phyloP scores from a whole-genome alignment of 345 rosid genomes.

The Arabidopsis arenosa region DNA sequence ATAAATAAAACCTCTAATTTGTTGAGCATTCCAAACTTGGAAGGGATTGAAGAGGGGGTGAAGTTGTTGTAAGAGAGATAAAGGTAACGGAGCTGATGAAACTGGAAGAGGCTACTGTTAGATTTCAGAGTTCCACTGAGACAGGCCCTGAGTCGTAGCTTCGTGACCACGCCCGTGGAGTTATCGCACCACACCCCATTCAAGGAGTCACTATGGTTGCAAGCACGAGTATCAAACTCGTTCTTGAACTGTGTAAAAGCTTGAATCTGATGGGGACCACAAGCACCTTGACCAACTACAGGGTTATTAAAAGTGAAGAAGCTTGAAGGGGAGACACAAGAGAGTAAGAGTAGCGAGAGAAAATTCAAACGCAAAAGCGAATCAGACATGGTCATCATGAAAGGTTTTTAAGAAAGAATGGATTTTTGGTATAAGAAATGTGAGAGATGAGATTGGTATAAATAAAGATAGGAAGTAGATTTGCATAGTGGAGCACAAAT shows the following conservation, averaged over 20 bases:
- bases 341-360: not conserved
- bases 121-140: not conserved
- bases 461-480: not conserved
- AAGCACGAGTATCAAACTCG: conserved; percentile 16
- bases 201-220: not conserved
- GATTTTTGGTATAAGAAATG: not conserved
- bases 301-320: not conserved
- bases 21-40: not conserved
- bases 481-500: not conserved
- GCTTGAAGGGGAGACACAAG: conserved; percentile 1
- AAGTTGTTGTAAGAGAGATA: not conserved
- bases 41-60: not conserved
- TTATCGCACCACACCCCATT: conserved; percentile 13
- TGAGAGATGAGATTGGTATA: not conserved
- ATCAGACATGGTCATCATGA: not conserved
- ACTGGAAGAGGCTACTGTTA: not conserved
- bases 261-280: conserved; percentile 2
- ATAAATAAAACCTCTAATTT: not conserved
- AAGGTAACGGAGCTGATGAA: not conserved
- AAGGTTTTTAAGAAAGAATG: not conserved
- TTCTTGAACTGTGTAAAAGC: conserved; percentile 11
- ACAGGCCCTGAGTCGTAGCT: not conserved
- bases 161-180: not conserved
- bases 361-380: not conserved
- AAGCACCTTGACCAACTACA: not conserved